Percentiles rank a stretch among this genome's conserved stretches.
These are phyloP conservation scores for Plasmodium fragile DNA, from an alignment of 169 alveolate genomes.

Conservation along the genomic window DNA sequence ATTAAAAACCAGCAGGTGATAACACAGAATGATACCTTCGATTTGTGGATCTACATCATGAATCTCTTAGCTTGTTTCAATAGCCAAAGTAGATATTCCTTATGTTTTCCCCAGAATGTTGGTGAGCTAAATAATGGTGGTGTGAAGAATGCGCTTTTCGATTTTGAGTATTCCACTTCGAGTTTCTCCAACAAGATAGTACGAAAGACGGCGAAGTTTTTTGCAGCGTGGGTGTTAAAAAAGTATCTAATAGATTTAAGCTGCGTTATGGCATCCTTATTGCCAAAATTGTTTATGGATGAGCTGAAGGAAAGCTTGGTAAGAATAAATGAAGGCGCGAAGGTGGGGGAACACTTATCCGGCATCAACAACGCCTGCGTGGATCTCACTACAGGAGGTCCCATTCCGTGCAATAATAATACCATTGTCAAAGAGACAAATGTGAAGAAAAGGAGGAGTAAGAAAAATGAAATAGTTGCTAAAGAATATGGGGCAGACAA, in stretches of 20 bases:
- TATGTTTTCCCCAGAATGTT: conserved; percentile 66
- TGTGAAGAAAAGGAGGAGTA: neutral
- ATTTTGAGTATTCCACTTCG: conserved; percentile 80
- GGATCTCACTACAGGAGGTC: neutral
- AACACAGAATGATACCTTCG: conserved; percentile 78
- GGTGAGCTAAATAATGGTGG: conserved; percentile 33
- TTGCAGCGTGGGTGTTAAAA: conserved; percentile 81
- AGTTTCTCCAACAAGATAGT: conserved; percentile 76
- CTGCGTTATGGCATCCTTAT: conserved; percentile 82
- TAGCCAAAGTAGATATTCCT: conserved; percentile 45
- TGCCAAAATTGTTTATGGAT: conserved; percentile 80
- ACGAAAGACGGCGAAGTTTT: conserved; percentile 69
- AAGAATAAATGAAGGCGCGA: conserved; percentile 12
- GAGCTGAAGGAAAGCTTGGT: conserved; percentile 53
- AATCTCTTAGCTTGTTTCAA: conserved; percentile 62
- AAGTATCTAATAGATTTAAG: conserved; percentile 81
- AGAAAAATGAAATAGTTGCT: neutral
- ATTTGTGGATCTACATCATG: conserved; percentile 80
- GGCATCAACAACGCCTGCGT: neutral
- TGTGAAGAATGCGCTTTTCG: conserved; percentile 77
- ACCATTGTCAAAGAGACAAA: neutral
- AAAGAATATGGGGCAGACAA: neutral
- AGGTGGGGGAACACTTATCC: neutral
- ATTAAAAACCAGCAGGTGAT: conserved; percentile 79
- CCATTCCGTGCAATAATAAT: neutral